Evolutionary conservation across 2,329 filamentous ascomycete genomes (phyloP).

Genomic region (Cylindrodendrum hubeiense): DNA sequence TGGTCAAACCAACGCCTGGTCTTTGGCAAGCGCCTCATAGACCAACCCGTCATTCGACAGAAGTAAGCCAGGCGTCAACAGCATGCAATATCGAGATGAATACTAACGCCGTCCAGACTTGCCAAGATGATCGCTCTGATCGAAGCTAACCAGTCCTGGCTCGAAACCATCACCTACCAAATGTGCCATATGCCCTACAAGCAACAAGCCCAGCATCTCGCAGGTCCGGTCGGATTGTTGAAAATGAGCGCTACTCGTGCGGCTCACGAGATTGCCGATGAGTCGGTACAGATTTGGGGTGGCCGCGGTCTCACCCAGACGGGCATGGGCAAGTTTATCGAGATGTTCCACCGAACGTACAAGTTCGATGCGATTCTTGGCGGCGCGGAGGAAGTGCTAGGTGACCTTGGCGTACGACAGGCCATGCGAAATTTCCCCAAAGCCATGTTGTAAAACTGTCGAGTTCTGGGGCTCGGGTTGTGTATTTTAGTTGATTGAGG

Average conservation of each 20-base stretch:
- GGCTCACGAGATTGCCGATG: conserved; percentile 86
- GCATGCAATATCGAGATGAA: background rate
- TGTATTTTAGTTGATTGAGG: conserved; percentile 26
- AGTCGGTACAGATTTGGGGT: conserved; percentile 88
- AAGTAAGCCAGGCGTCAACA: conserved; percentile 65
- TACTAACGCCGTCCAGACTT: conserved; percentile 60
- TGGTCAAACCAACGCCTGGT: conserved; percentile 90
- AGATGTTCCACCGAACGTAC: conserved; percentile 87
- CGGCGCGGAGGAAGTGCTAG: conserved; percentile 86
- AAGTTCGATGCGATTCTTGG: conserved; percentile 86
- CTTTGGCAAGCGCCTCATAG: conserved; percentile 84
- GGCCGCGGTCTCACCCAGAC: conserved; percentile 83
- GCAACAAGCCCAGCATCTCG: conserved; percentile 79
- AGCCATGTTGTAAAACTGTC: conserved; percentile 73
- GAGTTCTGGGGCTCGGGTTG: background rate
- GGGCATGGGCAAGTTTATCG: conserved; percentile 85
- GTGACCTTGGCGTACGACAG: conserved; percentile 84
- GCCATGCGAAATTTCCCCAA: conserved; percentile 89
- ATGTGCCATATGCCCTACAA: conserved; percentile 89
- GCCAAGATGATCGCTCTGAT: conserved; percentile 88
- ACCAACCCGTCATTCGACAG: conserved; percentile 85
- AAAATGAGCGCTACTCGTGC: conserved; percentile 83
- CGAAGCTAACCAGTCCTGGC: conserved; percentile 88
- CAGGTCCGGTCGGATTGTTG: conserved; percentile 84
- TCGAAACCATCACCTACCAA: conserved; percentile 87